Conservation (phyloP, 306 rosid genomes). For the Astragalus glycyphyllos region DNA sequence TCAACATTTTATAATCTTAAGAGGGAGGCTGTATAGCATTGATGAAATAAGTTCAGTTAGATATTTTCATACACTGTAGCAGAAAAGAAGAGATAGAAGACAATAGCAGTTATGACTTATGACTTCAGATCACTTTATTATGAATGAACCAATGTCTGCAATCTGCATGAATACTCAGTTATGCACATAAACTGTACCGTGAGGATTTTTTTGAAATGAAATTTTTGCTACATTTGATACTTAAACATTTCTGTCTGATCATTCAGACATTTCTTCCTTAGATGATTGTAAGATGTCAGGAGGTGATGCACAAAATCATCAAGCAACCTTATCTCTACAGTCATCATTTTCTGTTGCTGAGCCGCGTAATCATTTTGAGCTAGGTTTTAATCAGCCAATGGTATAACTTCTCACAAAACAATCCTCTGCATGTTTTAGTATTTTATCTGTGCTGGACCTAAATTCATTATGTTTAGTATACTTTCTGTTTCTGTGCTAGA, state of each 20-base stretch:
- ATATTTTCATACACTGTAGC: neutral
- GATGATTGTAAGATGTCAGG: constrained; percentile 63
- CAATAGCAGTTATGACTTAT: constrained; percentile 12
- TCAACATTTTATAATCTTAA: neutral
- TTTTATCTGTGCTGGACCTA: constrained; percentile 20
- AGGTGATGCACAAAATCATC: constrained; percentile 61
- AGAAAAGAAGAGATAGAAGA: neutral
- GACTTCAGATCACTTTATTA: constrained; percentile 5
- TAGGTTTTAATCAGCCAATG: constrained; percentile 83
- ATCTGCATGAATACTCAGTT: neutral
- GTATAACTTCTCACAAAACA: constrained; percentile 46
- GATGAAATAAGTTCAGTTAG: no score
- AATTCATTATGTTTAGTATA: constrained; percentile 34
- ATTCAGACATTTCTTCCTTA: constrained; percentile 44
- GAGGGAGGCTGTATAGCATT: constrained; percentile 8
- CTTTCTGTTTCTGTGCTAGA: constrained; percentile 46
- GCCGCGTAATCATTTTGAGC: constrained; percentile 64
- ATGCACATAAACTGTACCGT: constrained; percentile 5
- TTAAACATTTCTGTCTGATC: constrained; percentile 38
- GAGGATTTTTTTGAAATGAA: neutral
- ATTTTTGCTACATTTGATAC: constrained; percentile 22
- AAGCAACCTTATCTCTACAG: constrained; percentile 61
- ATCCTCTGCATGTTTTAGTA: neutral
- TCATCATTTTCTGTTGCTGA: constrained; percentile 52
- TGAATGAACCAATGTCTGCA: neutral